Evolutionary conservation across 805 yeast genomes (phyloP).

Genomic region (Wickerhamiella azymoides): DNA sequence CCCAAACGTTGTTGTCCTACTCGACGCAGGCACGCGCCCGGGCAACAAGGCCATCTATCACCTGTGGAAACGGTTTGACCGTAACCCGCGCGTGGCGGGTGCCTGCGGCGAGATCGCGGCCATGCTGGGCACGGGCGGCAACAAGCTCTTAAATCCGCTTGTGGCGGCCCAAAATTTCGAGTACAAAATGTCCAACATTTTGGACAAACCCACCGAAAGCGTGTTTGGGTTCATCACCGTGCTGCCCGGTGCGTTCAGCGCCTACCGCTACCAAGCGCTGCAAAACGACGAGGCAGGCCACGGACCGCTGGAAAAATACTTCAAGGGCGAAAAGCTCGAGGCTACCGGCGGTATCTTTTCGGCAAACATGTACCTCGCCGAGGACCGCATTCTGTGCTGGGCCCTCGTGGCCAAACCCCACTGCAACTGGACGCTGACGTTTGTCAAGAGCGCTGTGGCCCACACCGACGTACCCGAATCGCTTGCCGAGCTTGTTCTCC

Average conservation of each 20-base stretch:
- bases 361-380: conserved; percentile 94
- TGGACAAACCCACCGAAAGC: conserved; percentile 92
- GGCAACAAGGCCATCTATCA: conserved; percentile 71
- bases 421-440: conserved; percentile 64
- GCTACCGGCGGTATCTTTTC: conserved; percentile 74
- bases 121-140: conserved; percentile 50
- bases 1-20: conserved; percentile 68
- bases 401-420: conserved; percentile 79
- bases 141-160: conserved; percentile 58
- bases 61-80: conserved; percentile 75
- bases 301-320: conserved; percentile 78
- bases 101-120: conserved; percentile 97
- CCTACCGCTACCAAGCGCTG: conserved; percentile 75
- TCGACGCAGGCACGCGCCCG: conserved; percentile 94
- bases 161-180: conserved; percentile 96
- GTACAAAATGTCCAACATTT: conserved; percentile 85
- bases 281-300: conserved; percentile 52
- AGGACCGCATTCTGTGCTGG: conserved; percentile 88
- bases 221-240: conserved; percentile 91
- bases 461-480: conserved; percentile 92
- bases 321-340: conserved; percentile 79
- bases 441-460: conserved; percentile 79
- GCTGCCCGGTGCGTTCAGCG: conserved; percentile 93
- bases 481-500: conserved; percentile 74
- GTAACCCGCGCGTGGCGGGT: conserved; percentile 75